A percentile compares a stretch with the other conserved stretches of the same genome.
Evolutionary conservation across 2,329 filamentous ascomycete genomes (phyloP).

Genomic region (Sporothrix humicola): DNA sequence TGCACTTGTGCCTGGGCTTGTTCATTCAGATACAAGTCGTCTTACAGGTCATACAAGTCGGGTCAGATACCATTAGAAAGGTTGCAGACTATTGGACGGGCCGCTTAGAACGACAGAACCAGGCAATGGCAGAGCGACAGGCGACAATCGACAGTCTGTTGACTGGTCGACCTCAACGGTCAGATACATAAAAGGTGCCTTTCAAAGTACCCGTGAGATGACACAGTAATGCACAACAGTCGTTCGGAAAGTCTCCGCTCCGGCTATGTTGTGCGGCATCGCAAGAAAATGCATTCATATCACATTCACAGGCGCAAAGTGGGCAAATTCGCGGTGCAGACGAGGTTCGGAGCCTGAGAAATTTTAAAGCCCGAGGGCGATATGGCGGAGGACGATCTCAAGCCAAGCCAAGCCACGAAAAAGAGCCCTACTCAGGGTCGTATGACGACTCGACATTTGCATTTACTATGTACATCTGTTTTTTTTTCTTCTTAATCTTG

Average conservation of each 20-base stretch:
- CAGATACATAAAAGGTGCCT: neutral
- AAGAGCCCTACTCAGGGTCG: neutral
- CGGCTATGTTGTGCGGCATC: neutral
- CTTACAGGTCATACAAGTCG: neutral
- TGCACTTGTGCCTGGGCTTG: too few species aligned
- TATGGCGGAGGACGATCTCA: neutral
- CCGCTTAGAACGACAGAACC: too few species aligned
- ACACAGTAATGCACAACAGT: neutral
- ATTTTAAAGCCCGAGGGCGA: neutral
- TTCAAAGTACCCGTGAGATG: neutral
- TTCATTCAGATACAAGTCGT: too few species aligned
- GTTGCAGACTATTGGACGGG: too few species aligned
- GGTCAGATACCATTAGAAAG: neutral
- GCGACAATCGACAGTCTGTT: too few species aligned
- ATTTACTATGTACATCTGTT: neutral
- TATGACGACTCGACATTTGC: neutral
- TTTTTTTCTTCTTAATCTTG: neutral
- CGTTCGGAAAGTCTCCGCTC: neutral
- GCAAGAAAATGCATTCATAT: slow-evolving; percentile 1
- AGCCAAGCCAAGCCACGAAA: too few species aligned
- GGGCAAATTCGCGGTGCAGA: neutral
- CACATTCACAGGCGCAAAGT: neutral
- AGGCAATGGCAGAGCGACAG: too few species aligned
- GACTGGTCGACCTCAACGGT: neutral
- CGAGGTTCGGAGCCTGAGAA: neutral